These are phyloP conservation scores for Fusarium sp. DNA, from an alignment of 2,329 filamentous ascomycete genomes.

Conservation along the genomic window DNA sequence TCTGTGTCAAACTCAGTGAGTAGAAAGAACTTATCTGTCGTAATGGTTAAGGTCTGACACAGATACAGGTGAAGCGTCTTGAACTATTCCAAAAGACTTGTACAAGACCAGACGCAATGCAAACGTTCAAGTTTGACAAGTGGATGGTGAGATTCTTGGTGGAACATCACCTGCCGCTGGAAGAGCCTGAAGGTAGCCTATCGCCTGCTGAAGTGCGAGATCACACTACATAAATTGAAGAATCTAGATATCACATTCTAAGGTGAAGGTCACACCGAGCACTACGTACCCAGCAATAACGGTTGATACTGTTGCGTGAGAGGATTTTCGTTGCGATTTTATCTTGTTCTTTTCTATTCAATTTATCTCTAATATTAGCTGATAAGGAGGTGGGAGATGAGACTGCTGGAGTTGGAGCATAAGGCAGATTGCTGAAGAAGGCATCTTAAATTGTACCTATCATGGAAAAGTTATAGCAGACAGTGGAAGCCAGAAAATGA, in stretches of 20 bases:
- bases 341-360: rapidly evolving
- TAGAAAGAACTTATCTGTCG: neutral
- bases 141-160: conserved; percentile 19
- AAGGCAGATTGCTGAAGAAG: rapidly evolving
- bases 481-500: neutral
- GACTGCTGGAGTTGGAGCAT: too few species aligned
- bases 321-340: too few species aligned
- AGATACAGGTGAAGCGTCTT: neutral
- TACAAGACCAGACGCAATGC: neutral
- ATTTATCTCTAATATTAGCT: too few species aligned
- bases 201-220: neutral
- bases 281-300: too few species aligned
- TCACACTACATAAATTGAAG: neutral
- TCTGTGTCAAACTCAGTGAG: conserved; percentile 5
- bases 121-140: conserved; percentile 13
- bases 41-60: neutral
- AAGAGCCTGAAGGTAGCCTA: conserved; percentile 1
- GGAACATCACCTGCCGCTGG: conserved; percentile 6
- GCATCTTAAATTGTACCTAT: too few species aligned
- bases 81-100: conserved; percentile 7
- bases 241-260: neutral
- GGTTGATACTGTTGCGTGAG: too few species aligned
- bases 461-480: too few species aligned
- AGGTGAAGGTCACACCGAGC: neutral
- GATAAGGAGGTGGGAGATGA: too few species aligned